Conservation (phyloP, 2,329 filamentous ascomycete species). For the Coniochaeta sp. region DNA sequence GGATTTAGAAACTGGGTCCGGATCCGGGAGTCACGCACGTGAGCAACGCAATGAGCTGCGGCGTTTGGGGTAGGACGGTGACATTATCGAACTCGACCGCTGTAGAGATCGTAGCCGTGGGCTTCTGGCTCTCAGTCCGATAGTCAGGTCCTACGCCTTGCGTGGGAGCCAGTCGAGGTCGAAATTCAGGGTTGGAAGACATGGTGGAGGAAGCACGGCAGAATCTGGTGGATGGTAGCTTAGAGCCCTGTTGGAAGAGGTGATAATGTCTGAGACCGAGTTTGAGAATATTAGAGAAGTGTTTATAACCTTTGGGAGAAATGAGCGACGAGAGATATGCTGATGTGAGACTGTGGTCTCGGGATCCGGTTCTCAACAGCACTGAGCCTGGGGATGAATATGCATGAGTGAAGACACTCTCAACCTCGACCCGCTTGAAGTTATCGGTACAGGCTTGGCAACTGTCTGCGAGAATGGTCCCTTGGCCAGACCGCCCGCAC, state of each 20-base stretch:
- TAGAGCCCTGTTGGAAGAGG: background rate
- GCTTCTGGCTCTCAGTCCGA: conserved; percentile 67
- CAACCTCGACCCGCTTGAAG: background rate
- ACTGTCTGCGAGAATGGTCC: background rate
- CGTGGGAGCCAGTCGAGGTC: conserved; percentile 24
- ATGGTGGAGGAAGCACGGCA: conserved; percentile 19
- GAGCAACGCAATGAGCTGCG: conserved; percentile 92
- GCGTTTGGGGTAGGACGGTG: conserved; percentile 82
- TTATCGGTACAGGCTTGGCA: background rate
- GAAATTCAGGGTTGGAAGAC: conserved; percentile 18
- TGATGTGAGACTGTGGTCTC: background rate
- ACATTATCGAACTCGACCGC: conserved; percentile 78
- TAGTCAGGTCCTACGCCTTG: conserved; percentile 77
- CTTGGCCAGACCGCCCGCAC: background rate
- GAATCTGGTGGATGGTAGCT: conserved; percentile 1
- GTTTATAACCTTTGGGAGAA: background rate
- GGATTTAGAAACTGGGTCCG: background rate
- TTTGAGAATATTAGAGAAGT: background rate
- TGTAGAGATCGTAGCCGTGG: conserved; percentile 81
- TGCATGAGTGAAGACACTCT: background rate
- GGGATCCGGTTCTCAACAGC: background rate
- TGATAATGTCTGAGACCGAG: background rate
- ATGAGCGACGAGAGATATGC: background rate
- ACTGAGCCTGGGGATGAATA: background rate
- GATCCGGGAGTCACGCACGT: conserved; percentile 60